A percentile compares a stretch with the other conserved stretches of the same genome.
Evolutionary conservation across 305 asterid genomes (phyloP).

Genomic region (Ajuga reptans): DNA sequence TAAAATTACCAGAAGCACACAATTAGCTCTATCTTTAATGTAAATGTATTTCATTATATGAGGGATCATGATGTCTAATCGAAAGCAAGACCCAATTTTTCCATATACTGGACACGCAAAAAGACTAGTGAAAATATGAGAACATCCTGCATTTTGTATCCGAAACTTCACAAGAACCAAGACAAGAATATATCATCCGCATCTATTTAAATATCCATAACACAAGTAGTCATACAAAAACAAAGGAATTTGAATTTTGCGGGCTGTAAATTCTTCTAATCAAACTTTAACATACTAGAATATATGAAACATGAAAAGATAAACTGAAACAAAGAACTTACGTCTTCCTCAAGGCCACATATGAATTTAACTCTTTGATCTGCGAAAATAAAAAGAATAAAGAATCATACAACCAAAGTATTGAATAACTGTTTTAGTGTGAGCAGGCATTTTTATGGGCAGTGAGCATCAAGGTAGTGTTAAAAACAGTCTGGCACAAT

Average conservation of each 20-base stretch:
- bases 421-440: neutral
- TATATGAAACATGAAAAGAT: conserved; percentile 4
- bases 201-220: neutral
- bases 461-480: neutral
- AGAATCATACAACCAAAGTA: neutral
- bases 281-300: conserved; percentile 11
- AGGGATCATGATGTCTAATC: too few relatives aligned
- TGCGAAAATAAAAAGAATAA: conserved; percentile 34
- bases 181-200: neutral
- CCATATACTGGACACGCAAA: too few relatives aligned
- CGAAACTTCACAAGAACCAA: too few relatives aligned
- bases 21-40: too few relatives aligned
- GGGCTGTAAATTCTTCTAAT: neutral
- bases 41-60: too few relatives aligned
- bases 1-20: too few relatives aligned
- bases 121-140: too few relatives aligned
- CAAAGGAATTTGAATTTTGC: neutral
- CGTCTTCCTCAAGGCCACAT: conserved; percentile 92
- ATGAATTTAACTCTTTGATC: conserved; percentile 92
- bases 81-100: too few relatives aligned
- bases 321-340: conserved; percentile 35
- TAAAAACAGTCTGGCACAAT: conserved; percentile 4
- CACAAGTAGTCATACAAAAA: neutral
- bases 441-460: neutral
- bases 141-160: too few relatives aligned